Percentiles rank a stretch among this genome's conserved stretches.
phyloP scores from a whole-genome alignment of 306 rosid species.

The Styphnolobium japonicum region DNA sequence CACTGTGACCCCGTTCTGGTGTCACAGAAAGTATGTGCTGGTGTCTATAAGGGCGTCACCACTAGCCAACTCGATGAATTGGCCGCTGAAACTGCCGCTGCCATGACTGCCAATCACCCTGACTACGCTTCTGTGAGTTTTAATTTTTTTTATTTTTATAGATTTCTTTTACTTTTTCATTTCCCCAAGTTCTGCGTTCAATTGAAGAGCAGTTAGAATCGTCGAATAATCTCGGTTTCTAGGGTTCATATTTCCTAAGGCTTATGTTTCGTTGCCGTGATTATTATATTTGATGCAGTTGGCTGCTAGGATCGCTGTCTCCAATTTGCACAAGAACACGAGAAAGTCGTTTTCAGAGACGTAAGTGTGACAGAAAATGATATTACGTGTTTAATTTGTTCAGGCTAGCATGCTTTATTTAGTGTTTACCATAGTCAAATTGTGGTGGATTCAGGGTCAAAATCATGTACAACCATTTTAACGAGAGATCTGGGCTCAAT shows the following conservation, averaged over 20 bases:
- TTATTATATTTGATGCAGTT: conserved; percentile 37
- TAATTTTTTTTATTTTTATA: not conserved
- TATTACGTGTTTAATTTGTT: not conserved
- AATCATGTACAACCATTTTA: conserved; percentile 61
- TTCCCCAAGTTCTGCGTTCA: not conserved
- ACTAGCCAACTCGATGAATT: conserved; percentile 94
- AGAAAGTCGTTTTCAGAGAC: conserved; percentile 69
- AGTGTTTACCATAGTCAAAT: not conserved
- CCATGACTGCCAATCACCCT: conserved; percentile 87
- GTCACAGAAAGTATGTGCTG: conserved; percentile 91
- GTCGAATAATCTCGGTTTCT: not conserved
- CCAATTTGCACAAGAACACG: conserved; percentile 76
- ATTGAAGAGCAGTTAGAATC: not conserved
- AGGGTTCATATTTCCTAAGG: not conserved
- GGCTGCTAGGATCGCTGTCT: conserved; percentile 86
- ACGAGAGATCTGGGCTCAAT: conserved; percentile 66
- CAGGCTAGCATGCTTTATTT: not conserved
- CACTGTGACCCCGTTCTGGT: conserved; percentile 92
- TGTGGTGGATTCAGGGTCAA: conserved; percentile 44
- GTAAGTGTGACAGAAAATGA: conserved; percentile 34
- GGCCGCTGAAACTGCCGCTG: conserved; percentile 97
- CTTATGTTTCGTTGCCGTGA: not conserved
- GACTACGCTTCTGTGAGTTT: conserved; percentile 84
- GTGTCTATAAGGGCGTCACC: conserved; percentile 92
- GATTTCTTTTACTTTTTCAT: too few species aligned